Evolutionary conservation across 805 yeast genomes (phyloP), one percentile per base, ranked within the genome.

Genomic region (Teunomyces panamensis): DNA sequence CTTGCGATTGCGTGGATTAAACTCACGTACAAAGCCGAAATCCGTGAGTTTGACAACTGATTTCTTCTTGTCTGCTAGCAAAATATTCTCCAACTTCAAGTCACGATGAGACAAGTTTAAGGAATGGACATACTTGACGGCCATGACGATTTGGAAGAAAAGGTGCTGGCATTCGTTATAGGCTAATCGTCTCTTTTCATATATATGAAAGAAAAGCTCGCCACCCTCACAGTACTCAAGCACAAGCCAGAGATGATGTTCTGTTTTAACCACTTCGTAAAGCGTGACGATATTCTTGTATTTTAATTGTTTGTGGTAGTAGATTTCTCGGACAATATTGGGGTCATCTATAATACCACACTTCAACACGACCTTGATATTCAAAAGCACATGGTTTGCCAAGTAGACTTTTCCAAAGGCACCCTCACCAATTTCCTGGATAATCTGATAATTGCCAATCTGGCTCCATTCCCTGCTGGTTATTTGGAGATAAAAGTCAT

Each of bases 21-120:
- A 81, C 56, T 89, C 97, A 51, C 98, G 74, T 0, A 96, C 89
- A 64, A 92, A 92, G 0, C 99, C 99, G 67, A 92, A 91, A 68
- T 92, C 99, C 5, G 96, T 84, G 44, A 92, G 68, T 63, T 90
- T 90, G 16, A 88, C 81, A 42, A 82, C 73, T 20, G 80, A 68
- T 49, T 76, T 74, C 54, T 75, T 75, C 58, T 80, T 86, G 51
- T 72, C 61, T 8, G 72, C 70, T 74, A 73, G 65, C 35, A 87
- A 63, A 9, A 87, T 82, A 62, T 90, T 90, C 63, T 90, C 97
- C 43, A 91, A 70, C 60, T 85, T 85, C 58, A 90, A 70, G 61
- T 90, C 97, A 48, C 97, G 74, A 64, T 90, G 97, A 10, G 89
- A 83, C 55, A 92, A 80, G 54, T 87, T 83, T 58, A 82, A 72